These are phyloP conservation scores for Colletotrichum somersetense DNA, from an alignment of 2,329 filamentous ascomycete species.

Conservation along the genomic window DNA sequence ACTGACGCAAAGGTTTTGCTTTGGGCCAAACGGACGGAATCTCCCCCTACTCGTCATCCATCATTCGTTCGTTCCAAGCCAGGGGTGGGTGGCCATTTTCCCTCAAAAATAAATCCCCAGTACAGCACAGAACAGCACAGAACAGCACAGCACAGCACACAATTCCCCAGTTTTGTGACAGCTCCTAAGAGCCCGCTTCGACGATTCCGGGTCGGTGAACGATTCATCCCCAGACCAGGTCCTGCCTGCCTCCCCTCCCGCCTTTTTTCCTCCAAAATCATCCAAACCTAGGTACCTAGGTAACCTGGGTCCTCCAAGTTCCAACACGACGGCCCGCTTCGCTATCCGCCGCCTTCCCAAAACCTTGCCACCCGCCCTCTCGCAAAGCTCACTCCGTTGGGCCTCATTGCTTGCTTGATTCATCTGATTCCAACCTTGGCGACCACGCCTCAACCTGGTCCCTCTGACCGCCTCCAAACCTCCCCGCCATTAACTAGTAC, in stretches of 20 bases:
- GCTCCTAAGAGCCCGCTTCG: slow-evolving; percentile 29
- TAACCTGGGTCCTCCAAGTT: slow-evolving; percentile 14
- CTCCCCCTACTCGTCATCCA: background rate
- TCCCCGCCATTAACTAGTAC: background rate
- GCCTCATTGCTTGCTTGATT: slow-evolving; percentile 7
- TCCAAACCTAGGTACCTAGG: background rate
- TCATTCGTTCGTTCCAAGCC: slow-evolving; percentile 16
- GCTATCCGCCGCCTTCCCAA: background rate
- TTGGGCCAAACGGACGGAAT: slow-evolving; percentile 18
- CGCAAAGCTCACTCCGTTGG: background rate
- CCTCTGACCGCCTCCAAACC: background rate
- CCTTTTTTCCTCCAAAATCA: slow-evolving; percentile 29
- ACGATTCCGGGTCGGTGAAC: slow-evolving; percentile 36
- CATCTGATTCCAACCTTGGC: background rate
- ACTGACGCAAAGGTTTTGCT: background rate
- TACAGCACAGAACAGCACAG: too few species aligned
- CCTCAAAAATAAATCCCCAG: slow-evolving; percentile 3
- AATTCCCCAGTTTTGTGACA: slow-evolving; percentile 27
- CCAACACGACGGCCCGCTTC: slow-evolving; percentile 30
- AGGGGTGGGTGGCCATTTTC: slow-evolving; percentile 20
- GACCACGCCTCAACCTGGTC: background rate
- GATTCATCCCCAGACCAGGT: slow-evolving; percentile 30
- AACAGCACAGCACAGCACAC: background rate
- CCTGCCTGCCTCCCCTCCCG: slow-evolving; percentile 33
- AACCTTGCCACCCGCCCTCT: slow-evolving; percentile 17